Evolutionary conservation across 257 asterid genomes (phyloP).

Genomic region (Solanum virginianum): DNA sequence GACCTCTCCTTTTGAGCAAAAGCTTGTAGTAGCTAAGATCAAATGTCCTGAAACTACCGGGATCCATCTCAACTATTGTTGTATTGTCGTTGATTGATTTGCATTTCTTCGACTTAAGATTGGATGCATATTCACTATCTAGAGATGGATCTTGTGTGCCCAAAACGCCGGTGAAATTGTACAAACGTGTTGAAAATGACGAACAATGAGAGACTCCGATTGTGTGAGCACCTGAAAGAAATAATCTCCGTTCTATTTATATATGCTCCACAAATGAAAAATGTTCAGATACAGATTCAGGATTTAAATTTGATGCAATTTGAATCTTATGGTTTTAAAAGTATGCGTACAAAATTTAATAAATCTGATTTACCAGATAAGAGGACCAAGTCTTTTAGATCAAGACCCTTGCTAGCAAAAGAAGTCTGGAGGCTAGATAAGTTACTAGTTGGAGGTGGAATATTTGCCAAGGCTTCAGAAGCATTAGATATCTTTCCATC

Average conservation of each 20-base stretch:
- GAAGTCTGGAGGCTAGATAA: conserved; percentile 24
- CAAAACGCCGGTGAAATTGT: conserved; percentile 8
- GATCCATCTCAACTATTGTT: not conserved
- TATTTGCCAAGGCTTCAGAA: conserved; percentile 21
- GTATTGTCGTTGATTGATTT: not conserved
- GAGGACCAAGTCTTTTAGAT: conserved; percentile 32
- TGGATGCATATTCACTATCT: conserved; percentile 16
- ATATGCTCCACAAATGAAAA: not conserved
- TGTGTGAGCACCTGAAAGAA: conserved; percentile 37
- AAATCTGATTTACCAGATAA: conserved; percentile 17
- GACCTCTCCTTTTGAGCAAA: too few relatives aligned
- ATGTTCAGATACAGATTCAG: not conserved
- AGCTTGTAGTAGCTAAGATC: too few relatives aligned
- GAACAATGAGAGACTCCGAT: conserved; percentile 49
- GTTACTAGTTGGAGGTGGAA: conserved; percentile 57
- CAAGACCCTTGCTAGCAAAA: conserved; percentile 36
- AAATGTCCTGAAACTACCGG: not conserved
- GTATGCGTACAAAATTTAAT: too few relatives aligned
- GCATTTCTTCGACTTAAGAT: not conserved
- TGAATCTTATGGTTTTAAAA: too few relatives aligned
- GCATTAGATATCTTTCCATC: conserved; percentile 19
- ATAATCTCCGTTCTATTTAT: not conserved
- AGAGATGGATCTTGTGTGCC: conserved; percentile 3
- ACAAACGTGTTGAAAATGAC: conserved; percentile 33
- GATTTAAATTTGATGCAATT: too few relatives aligned